These are phyloP conservation scores for Pterocarpus macrocarpus DNA, from an alignment of 306 rosid species.

Conservation along the genomic window DNA sequence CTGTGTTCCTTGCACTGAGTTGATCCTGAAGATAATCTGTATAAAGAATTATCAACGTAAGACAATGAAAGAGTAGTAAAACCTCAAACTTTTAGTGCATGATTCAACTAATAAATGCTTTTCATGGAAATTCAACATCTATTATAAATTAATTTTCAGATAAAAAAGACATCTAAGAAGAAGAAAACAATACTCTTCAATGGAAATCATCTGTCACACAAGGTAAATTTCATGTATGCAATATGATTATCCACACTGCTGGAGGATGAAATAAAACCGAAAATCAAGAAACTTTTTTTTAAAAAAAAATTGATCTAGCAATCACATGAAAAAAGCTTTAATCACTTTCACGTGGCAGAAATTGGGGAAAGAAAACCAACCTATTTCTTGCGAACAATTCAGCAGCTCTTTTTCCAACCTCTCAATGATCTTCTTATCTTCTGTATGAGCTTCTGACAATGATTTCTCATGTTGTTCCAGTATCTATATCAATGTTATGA, in stretches of 20 bases:
- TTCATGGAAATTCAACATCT: constrained; percentile 32
- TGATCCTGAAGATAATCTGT: constrained; percentile 93
- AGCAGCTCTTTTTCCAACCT: constrained; percentile 74
- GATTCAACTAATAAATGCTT: constrained; percentile 30
- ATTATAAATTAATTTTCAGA: constrained; percentile 18
- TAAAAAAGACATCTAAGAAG: constrained; percentile 29
- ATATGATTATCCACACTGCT: constrained; percentile 1
- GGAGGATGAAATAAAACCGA: neutral
- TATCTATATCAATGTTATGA: constrained; percentile 60
- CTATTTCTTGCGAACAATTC: constrained; percentile 93
- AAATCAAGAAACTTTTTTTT: neutral
- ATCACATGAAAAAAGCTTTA: neutral
- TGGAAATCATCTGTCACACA: constrained; percentile 9
- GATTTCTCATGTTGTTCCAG: constrained; percentile 67
- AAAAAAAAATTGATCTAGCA: neutral
- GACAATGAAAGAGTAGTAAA: constrained; percentile 32
- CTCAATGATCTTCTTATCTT: constrained; percentile 72
- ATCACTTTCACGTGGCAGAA: constrained; percentile 13
- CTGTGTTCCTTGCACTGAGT: constrained; percentile 67
- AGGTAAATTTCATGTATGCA: constrained; percentile 36
- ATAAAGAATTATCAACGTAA: constrained; percentile 47
- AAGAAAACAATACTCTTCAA: neutral
- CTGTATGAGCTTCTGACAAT: constrained; percentile 58
- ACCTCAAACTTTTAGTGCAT: constrained; percentile 9
- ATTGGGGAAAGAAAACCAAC: constrained; percentile 48